Evolutionary conservation across 768 basidiomycete genomes (phyloP), one percentile per base, ranked within the genome.

Genomic region (Boletus vermiculosoides): DNA sequence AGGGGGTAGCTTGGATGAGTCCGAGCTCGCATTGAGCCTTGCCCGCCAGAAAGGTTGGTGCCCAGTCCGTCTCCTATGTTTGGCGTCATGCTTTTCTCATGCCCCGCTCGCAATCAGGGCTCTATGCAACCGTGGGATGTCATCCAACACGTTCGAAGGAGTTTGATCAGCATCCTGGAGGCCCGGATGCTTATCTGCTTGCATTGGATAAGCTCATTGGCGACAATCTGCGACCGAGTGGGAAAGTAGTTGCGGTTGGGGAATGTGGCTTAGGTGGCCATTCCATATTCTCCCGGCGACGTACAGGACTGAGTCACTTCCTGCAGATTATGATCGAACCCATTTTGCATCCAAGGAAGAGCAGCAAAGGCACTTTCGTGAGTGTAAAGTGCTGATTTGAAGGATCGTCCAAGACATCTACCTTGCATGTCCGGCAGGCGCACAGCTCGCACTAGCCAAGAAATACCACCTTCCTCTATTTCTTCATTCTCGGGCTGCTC

Each of bases 401-500:
- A 47, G 22, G 11, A 34, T 49, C 15, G 33, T 23, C 15, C 5
- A 20, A 37, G 20, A 30, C 31, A 33, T 33, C 22, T 25, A 34
- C n/a, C 41, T 30, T 45, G 25, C 36, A 33, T 2, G 22, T 53
- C 37, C 2, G 33, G 28, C 60, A 80, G 81, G 74, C 4, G 73
- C 79, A 28, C 86, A 93, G 60, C 77, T 94, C 8, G 56, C 65
- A 2, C 74, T 93, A 8, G 86, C 89, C 5, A 85, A 87, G 66
- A 86, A 84, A 64, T 80, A 87, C 63, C 78, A 82, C 61, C 77
- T 94, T 10, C 91, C 92, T 0, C 70, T 94, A 22, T 93, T 93
- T 70, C 77, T 94, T 4, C 92, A 93, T 70, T 91, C 85, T 1
- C 81, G 92, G 20, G 82, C 86, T n/a, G 86, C 88, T 1, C 90